Evolutionary conservation across 2,329 filamentous ascomycete species (phyloP).

Genomic region (Paramyrothecium sp.): DNA sequence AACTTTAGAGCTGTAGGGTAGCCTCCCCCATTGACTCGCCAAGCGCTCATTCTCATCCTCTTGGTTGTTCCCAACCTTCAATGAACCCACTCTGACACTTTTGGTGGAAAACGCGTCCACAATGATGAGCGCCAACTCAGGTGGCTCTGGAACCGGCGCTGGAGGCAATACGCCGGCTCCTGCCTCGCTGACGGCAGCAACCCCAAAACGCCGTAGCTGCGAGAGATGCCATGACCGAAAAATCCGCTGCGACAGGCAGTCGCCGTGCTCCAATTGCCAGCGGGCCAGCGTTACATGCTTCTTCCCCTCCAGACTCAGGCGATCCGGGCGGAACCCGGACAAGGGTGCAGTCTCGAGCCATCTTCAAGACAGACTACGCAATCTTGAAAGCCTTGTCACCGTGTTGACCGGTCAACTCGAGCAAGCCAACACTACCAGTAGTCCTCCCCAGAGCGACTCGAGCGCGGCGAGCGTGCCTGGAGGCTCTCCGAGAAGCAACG

Average conservation of each 20-base stretch:
- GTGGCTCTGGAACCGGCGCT: no score
- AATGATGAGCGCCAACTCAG: no score
- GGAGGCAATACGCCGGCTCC: no score
- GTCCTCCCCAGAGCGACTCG: conserved; percentile 15
- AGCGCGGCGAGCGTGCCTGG: conserved; percentile 1
- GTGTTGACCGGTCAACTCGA: conserved; percentile 38
- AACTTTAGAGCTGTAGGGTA: no score
- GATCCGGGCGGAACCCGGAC: conserved; percentile 5
- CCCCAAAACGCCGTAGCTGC: conserved; percentile 43
- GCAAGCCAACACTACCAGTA: conserved; percentile 4
- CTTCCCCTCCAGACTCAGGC: conserved; percentile 32
- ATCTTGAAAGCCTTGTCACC: conserved; percentile 49
- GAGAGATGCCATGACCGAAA: conserved; percentile 52
- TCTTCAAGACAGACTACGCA: conserved; percentile 48
- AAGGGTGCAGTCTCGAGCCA: conserved; percentile 26
- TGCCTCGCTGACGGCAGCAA: no score
- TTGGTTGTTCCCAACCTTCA: no score
- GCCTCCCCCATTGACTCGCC: no score
- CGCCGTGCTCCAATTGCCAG: conserved; percentile 56
- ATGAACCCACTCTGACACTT: no score
- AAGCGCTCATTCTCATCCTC: no score
- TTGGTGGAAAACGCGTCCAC: no score
- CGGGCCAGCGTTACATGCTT: conserved; percentile 51
- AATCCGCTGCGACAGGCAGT: conserved; percentile 56
- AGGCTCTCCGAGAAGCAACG: conserved; percentile 25